Conservation (phyloP, 441 rosid species). For the Gossypium gossypioides region DNA sequence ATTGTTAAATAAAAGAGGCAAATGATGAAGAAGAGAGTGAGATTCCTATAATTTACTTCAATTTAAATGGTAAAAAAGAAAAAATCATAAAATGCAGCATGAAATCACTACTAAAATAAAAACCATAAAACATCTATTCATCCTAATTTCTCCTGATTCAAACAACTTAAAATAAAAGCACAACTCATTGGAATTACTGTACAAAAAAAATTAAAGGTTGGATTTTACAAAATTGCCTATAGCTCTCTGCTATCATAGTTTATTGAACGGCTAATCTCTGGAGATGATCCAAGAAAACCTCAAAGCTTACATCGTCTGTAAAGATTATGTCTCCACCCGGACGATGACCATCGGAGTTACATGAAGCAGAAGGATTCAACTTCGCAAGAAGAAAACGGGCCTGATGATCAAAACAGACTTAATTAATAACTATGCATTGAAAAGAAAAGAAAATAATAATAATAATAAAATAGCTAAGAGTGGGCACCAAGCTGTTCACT, state of each 20-base stretch:
- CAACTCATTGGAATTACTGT: slow-evolving; percentile 6
- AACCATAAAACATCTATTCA: background rate
- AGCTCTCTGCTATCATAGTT: background rate
- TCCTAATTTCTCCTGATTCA: background rate
- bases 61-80: background rate
- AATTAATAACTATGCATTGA: background rate
- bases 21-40: too few species aligned
- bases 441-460: background rate
- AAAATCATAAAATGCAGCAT: background rate
- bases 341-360: slow-evolving; percentile 32
- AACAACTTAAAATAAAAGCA: background rate
- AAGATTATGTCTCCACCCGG: slow-evolving; percentile 55
- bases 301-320: slow-evolving; percentile 82
- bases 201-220: slow-evolving; percentile 13
- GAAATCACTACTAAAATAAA: background rate
- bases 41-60: too few species aligned
- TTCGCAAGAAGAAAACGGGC: slow-evolving; percentile 93
- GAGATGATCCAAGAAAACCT: slow-evolving; percentile 84
- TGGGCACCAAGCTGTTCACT: background rate
- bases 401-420: slow-evolving; percentile 26
- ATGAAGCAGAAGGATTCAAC: slow-evolving; percentile 72
- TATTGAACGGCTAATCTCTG: slow-evolving; percentile 64
- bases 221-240: slow-evolving; percentile 28
- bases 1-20: too few species aligned
- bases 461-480: background rate